Percentiles rank a stretch among this genome's conserved stretches.
Evolutionary conservation across 2,329 filamentous ascomycete genomes (phyloP).

Genomic region (Dryadomyces quercus-mongolicae): DNA sequence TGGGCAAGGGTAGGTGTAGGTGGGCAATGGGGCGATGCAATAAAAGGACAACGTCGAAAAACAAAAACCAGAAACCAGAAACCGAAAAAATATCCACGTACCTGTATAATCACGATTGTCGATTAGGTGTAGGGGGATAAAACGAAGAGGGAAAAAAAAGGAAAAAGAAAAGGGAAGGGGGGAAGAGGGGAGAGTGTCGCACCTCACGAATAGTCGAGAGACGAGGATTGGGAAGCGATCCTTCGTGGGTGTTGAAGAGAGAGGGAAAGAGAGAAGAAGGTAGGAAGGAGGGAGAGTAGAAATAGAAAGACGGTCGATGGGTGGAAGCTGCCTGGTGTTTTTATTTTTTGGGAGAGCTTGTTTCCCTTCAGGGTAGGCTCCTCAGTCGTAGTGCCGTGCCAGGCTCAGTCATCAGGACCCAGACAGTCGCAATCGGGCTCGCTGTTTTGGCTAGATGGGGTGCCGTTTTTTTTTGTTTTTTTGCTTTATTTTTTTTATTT

Average conservation of each 20-base stretch:
- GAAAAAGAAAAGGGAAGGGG: slow-evolving; percentile 1
- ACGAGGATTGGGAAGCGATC: slow-evolving; percentile 23
- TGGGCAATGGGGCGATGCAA: not conserved
- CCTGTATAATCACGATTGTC: not conserved
- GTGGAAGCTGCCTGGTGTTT: slow-evolving; percentile 11
- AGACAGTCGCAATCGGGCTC: slow-evolving; percentile 3
- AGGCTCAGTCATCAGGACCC: slow-evolving; percentile 2
- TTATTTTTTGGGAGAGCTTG: slow-evolving; percentile 9
- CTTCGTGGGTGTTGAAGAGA: slow-evolving; percentile 36
- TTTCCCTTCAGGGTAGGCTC: not conserved
- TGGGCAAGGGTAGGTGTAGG: not conserved
- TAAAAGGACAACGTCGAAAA: not conserved
- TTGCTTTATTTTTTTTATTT: not conserved
- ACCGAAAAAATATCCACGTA: not conserved
- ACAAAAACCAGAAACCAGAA: not conserved
- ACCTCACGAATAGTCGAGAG: slow-evolving; percentile 31
- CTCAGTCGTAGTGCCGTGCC: not conserved
- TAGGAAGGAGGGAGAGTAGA: slow-evolving; percentile 10
- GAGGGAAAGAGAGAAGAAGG: slow-evolving; percentile 19
- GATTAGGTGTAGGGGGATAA: not conserved
- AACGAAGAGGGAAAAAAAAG: slow-evolving; percentile 4
- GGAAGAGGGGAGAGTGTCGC: slow-evolving; percentile 11
- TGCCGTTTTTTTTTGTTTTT: not conserved
- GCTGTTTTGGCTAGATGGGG: not conserved
- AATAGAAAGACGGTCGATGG: slow-evolving; percentile 7